These are phyloP conservation scores for Rhipidocladum racemiflorum DNA, from an alignment of 176 grass and related monocot species.

Conservation along the genomic window DNA sequence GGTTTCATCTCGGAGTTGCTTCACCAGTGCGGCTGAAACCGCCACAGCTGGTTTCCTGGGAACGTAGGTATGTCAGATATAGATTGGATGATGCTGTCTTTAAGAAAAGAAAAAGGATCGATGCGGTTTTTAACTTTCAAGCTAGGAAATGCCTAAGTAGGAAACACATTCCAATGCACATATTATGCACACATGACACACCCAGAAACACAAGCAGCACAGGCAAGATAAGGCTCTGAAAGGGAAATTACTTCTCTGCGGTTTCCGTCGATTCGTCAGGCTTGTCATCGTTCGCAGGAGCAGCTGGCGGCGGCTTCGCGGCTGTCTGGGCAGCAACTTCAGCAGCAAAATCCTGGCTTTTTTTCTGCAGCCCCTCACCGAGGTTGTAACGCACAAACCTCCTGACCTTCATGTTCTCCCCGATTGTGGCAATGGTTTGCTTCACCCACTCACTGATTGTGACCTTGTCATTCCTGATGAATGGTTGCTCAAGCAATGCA, in stretches of 20 bases:
- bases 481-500: conserved; percentile 88
- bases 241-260: conserved; percentile 65
- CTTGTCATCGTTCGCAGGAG: conserved; percentile 49
- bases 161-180: conserved; percentile 15
- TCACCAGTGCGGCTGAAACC: conserved; percentile 83
- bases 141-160: conserved; percentile 20
- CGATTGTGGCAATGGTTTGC: conserved; percentile 82
- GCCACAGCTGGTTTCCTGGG: conserved; percentile 62
- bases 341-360: conserved; percentile 87
- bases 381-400: conserved; percentile 93
- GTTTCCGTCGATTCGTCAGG: conserved; percentile 54
- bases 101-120: neutral
- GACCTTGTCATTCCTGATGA: conserved; percentile 95
- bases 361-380: conserved; percentile 96
- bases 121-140: neutral
- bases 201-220: neutral
- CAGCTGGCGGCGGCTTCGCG: conserved; percentile 36
- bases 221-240: conserved; percentile 14
- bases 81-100: neutral
- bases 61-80: conserved; percentile 35
- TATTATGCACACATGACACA: neutral
- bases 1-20: conserved; percentile 94
- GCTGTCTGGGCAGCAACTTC: conserved; percentile 93
- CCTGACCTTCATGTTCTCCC: conserved; percentile 94
- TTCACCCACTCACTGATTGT: conserved; percentile 86